Evolutionary conservation across 257 asterid species (phyloP), one percentile per base, ranked within the genome.

Genomic region (Jasminum sambac): DNA sequence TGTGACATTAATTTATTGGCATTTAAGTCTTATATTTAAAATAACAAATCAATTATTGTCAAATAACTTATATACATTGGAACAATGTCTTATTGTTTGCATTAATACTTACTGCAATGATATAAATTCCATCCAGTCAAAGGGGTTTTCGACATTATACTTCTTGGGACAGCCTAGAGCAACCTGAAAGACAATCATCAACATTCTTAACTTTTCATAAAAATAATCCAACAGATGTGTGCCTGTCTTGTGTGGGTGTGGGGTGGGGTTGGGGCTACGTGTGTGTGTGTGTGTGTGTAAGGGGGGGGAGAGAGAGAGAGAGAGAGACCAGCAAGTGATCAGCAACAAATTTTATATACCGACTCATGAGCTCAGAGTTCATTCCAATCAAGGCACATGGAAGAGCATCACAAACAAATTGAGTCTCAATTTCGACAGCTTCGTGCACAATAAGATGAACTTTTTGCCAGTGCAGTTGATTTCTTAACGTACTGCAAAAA

Each of bases 41-140:
- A 30, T 30, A 30, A 30, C 36, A 30, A 30, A 30, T 30, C 36
- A 30, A 30, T n/a, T n/a, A 30, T 30, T 30, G 36, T 30, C 36
- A 30, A 30, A 1, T 30, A 30, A 30, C 36, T 30, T 30, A 30
- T 9, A 16, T 69, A 52, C n/a, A 30, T 55, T 46, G 11, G 1
- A 37, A 52, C 12, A 36, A 41, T 64, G 8, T 75, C 14, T 64
- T 40, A 48, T 72, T 8, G 12, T 21, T 19, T 6, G 64, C 13
- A 43, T 1, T 19, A 6, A 63, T 58, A 82, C 96, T 88, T 83
- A 90, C 96, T 82, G 93, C 30, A 90, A 79, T 6, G 95, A 88
- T 55, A 90, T 88, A 72, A 81, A 81, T 57, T 90, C 95, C 96
- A 90, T 90, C 97, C 97, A 89, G 41, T 90, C 96, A 13, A 90